Conservation (phyloP, 164 flowering plant species). For the Aristolochia californica region DNA sequence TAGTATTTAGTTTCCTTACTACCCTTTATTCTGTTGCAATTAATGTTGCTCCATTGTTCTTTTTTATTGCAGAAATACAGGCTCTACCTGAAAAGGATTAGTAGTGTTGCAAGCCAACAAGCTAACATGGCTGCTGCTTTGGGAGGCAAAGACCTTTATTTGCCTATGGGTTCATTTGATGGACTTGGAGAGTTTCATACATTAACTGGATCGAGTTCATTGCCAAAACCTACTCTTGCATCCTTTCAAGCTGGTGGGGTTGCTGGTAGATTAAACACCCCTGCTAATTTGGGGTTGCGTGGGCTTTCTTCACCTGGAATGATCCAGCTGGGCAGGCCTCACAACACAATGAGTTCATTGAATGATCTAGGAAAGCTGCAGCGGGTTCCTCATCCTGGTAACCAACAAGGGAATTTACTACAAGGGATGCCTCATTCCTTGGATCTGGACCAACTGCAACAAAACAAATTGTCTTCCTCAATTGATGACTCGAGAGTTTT, state of each 20-base stretch:
- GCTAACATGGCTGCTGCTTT: slow-evolving; percentile 39
- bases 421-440: slow-evolving; percentile 48
- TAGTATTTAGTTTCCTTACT: too few species aligned
- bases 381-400: slow-evolving; percentile 27
- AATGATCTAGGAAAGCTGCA: slow-evolving; percentile 30
- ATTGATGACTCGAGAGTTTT: slow-evolving; percentile 18
- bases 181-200: slow-evolving; percentile 48
- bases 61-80: slow-evolving; percentile 65
- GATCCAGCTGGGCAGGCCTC: slow-evolving; percentile 36
- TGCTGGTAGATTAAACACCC: slow-evolving; percentile 50
- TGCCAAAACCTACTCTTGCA: slow-evolving; percentile 25
- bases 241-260: slow-evolving; percentile 41
- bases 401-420: slow-evolving; percentile 33
- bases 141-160: slow-evolving; percentile 48
- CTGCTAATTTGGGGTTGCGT: slow-evolving; percentile 34
- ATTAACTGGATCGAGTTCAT: slow-evolving; percentile 43
- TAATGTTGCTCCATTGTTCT: background rate
- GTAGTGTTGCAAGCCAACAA: slow-evolving; percentile 38
- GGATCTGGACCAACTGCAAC: slow-evolving; percentile 44
- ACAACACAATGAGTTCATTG: slow-evolving; percentile 25
- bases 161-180: slow-evolving; percentile 44
- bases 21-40: too few species aligned
- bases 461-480: slow-evolving; percentile 18
- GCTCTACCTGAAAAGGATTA: slow-evolving; percentile 68
- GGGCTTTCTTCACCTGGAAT: slow-evolving; percentile 39